Conservation (phyloP, 108 stramenopile species). For the Cyclotella kingstonii region DNA sequence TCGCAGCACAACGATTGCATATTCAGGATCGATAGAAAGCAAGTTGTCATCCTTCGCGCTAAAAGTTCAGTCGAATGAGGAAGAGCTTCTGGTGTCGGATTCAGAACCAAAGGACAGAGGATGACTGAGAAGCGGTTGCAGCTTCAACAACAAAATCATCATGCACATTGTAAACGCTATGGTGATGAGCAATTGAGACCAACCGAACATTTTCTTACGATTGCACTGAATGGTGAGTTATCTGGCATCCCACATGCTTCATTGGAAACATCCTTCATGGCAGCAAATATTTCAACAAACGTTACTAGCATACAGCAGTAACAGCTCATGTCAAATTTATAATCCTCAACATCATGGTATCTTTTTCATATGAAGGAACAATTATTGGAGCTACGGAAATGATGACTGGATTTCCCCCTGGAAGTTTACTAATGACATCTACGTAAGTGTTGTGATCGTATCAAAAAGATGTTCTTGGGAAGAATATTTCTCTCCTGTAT, state of each 20-base stretch:
- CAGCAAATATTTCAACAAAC: too few species aligned
- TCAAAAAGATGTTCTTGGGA: too few species aligned
- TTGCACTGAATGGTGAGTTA: constrained; percentile 82
- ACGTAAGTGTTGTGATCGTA: constrained; percentile 55
- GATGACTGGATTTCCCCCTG: constrained; percentile 75
- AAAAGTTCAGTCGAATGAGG: background rate
- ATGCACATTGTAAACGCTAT: background rate
- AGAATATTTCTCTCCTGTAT: background rate
- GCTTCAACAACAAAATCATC: background rate
- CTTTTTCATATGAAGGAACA: constrained; percentile 52
- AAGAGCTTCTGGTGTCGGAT: background rate
- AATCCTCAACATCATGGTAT: background rate
- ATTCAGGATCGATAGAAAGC: too few species aligned
- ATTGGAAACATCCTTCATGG: too few species aligned
- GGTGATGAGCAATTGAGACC: constrained; percentile 32
- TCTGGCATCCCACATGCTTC: too few species aligned
- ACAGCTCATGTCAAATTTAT: background rate
- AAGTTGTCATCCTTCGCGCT: too few species aligned
- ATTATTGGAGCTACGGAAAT: constrained; percentile 83
- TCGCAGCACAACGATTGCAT: too few species aligned
- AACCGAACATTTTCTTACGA: constrained; percentile 76
- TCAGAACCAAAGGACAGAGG: too few species aligned
- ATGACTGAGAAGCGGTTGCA: background rate
- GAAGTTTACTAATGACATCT: constrained; percentile 78
- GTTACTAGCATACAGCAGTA: too few species aligned